These are phyloP conservation scores for Cytospora piceicola DNA, from an alignment of 2,329 filamentous ascomycete genomes.

Conservation along the genomic window DNA sequence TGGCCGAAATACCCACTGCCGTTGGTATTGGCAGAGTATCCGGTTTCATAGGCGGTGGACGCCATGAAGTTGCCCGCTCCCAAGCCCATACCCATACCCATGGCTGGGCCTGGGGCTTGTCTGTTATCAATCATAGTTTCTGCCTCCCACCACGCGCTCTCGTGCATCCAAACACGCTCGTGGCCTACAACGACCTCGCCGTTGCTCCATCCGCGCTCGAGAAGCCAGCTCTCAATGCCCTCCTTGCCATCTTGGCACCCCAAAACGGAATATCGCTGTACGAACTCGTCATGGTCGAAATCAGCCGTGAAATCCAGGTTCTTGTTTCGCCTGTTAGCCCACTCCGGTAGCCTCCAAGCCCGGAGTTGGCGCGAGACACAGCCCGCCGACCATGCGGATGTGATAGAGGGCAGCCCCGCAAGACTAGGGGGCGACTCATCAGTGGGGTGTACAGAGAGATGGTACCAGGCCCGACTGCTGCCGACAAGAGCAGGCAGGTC, in stretches of 20 bases:
- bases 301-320: constrained; percentile 95
- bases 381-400: constrained; percentile 90
- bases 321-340: constrained; percentile 91
- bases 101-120: constrained; percentile 67
- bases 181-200: constrained; percentile 90
- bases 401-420: constrained; percentile 70
- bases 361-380: constrained; percentile 91
- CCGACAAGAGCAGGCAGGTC: constrained; percentile 75
- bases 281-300: constrained; percentile 93
- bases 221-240: constrained; percentile 89
- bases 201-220: constrained; percentile 97
- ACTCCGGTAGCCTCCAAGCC: constrained; percentile 91
- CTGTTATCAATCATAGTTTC: constrained; percentile 83
- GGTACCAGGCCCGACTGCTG: constrained; percentile 93
- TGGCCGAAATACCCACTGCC: constrained; percentile 70
- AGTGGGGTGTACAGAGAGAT: constrained; percentile 87
- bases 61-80: constrained; percentile 42
- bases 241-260: constrained; percentile 90
- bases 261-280: constrained; percentile 76
- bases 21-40: constrained; percentile 63
- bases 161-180: constrained; percentile 94
- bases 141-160: constrained; percentile 95
- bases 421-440: constrained; percentile 80
- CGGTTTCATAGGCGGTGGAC: constrained; percentile 68
- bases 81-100: constrained; percentile 31